These are phyloP conservation scores for Phytophthora nicotianae DNA, from an alignment of 352 stramenopile genomes.

Conservation along the genomic window DNA sequence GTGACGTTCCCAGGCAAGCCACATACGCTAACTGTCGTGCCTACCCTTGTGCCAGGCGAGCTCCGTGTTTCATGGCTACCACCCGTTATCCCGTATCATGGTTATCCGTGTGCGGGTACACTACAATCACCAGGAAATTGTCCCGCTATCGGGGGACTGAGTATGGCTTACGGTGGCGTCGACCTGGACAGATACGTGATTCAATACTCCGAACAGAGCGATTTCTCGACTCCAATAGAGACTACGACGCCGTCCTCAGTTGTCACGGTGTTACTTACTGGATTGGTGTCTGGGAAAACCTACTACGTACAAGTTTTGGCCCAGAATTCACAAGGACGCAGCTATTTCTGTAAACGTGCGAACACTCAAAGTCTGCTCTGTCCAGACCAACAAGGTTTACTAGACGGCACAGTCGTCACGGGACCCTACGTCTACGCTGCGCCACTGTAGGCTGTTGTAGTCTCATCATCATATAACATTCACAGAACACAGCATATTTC, in stretches of 20 bases:
- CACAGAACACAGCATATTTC: too few species aligned
- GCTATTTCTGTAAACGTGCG: conserved; percentile 64
- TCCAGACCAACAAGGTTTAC: conserved; percentile 69
- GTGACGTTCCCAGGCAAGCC: conserved; percentile 71
- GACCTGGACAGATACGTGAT: conserved; percentile 92
- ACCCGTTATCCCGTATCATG: conserved; percentile 63
- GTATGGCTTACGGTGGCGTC: conserved; percentile 91
- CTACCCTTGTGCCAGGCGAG: conserved; percentile 37
- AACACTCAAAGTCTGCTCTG: conserved; percentile 59
- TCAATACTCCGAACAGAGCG: conserved; percentile 82
- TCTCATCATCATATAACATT: too few species aligned
- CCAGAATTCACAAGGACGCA: conserved; percentile 71
- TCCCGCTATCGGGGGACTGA: conserved; percentile 66
- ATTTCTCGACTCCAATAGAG: conserved; percentile 78
- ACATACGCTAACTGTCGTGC: conserved; percentile 40
- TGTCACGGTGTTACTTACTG: conserved; percentile 54
- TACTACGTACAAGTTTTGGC: conserved; percentile 89
- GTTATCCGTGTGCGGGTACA: conserved; percentile 71
- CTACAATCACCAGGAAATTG: conserved; percentile 55
- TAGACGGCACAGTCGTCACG: conserved; percentile 62
- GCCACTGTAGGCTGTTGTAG: background rate
- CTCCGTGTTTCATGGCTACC: conserved; percentile 63
- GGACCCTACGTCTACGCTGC: conserved; percentile 49
- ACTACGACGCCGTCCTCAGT: conserved; percentile 36
- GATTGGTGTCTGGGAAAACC: conserved; percentile 63